These are phyloP conservation scores for Scheffersomyces quercinus DNA, from an alignment of 1,139 yeast genomes.

Conservation along the genomic window DNA sequence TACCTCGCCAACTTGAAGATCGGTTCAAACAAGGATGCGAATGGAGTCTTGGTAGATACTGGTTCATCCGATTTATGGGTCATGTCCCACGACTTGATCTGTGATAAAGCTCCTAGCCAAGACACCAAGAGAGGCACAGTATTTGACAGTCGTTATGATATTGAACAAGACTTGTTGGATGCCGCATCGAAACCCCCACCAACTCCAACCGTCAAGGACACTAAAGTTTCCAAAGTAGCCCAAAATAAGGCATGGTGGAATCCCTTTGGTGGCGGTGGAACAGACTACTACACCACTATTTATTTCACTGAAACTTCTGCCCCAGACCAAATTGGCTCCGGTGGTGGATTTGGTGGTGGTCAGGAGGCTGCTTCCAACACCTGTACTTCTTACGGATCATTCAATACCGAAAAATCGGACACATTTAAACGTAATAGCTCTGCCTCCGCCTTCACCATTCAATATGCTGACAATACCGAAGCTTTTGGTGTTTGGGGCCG, in stretches of 20 bases:
- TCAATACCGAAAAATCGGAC: constrained; percentile 33
- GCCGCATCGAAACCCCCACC: background rate
- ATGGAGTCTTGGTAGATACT: constrained; percentile 42
- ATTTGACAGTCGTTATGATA: background rate
- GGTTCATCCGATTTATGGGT: constrained; percentile 53
- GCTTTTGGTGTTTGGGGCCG: constrained; percentile 64
- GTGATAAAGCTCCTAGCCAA: constrained; percentile 11
- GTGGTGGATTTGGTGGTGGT: constrained; percentile 7
- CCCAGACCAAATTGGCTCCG: constrained; percentile 1
- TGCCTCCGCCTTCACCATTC: constrained; percentile 40
- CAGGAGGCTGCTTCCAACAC: constrained; percentile 15
- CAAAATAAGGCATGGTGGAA: constrained; percentile 1
- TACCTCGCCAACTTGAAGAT: constrained; percentile 45
- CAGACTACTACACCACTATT: constrained; percentile 2
- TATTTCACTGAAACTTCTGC: background rate
- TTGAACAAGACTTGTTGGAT: background rate
- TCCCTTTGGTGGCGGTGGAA: background rate
- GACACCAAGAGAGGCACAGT: constrained; percentile 1
- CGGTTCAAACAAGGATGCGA: constrained; percentile 33
- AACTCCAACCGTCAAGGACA: background rate
- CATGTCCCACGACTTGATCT: constrained; percentile 33
- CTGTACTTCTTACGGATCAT: constrained; percentile 43
- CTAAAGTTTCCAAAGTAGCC: background rate
- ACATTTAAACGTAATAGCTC: constrained; percentile 34
- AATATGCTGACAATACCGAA: constrained; percentile 62